Evolutionary conservation across 371 early-diverging fungal genomes (phyloP), one percentile per base, ranked within the genome.

Genomic region (Mortierella sp.): DNA sequence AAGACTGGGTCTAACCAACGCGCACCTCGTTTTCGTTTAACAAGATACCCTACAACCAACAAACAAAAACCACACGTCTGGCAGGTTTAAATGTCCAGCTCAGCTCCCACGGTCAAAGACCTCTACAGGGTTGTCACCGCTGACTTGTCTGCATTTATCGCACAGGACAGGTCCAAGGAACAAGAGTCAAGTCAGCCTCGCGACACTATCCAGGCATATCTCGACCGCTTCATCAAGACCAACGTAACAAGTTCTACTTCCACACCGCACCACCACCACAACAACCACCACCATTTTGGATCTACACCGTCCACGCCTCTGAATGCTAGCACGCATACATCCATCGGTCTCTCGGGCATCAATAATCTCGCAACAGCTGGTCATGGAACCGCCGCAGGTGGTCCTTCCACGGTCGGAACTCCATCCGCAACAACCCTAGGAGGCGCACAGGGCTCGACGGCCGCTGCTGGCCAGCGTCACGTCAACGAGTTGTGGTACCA

Each of bases 61-160:
- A 31, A 13, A 26, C 54, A 26, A 34, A 26, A 16, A 37, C n/a
- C 34, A 19, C n/a, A n/a, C 61, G 16, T 21, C 31, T 0, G 26
- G 50, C 34, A 46, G 11, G 19, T 1, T 19, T 16, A 26, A 73
- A 86, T 86, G 86, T 78, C 86, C n/a, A 59, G 79, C 19, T 74
- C 81, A 24, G 67, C 81, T 21, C 82, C 82, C 9, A 81, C 86
- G 10, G 77, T 86, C 77, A 86, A 86, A 70, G 86, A 86, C 69
- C 76, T 86, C 24, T 86, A 81, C 79, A 81, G 74, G 77, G 79
- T 67, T 54, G 71, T 86, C 69, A 79, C 79, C n/a, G 73, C 82
- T 11, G 86, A 86, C 53, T 75, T 81, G 9, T 21, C 75, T 6
- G 61, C 82, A 3, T 81, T 70, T 26, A 37, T 86, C 34, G 37